Percentiles rank a stretch among this genome's conserved stretches.
These are phyloP conservation scores for Rhynchospora breviuscula DNA, from an alignment of 176 grass and related monocot species.

Conservation along the genomic window DNA sequence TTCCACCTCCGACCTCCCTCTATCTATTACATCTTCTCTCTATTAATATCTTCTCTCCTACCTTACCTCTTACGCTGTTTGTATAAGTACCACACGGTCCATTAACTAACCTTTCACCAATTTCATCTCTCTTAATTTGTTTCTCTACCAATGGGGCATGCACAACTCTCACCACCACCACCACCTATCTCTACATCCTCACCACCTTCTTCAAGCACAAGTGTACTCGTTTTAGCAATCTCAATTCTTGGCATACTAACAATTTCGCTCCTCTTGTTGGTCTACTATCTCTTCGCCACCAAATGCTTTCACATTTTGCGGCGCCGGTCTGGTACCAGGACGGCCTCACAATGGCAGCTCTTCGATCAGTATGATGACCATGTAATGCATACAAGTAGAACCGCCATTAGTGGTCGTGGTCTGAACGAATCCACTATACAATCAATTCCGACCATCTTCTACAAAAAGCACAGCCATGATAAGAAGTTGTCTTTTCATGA, in stretches of 20 bases:
- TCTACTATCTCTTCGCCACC: slow-evolving; percentile 88
- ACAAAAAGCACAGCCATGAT: slow-evolving; percentile 22
- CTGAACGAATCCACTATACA: slow-evolving; percentile 53
- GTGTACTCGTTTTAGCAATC: slow-evolving; percentile 64
- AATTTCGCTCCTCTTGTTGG: slow-evolving; percentile 60
- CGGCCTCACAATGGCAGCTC: neutral
- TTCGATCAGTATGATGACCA: neutral
- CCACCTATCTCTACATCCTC: neutral
- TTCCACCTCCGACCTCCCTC: neutral
- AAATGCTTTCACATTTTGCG: slow-evolving; percentile 47
- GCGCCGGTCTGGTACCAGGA: slow-evolving; percentile 22
- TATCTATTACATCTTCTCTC: neutral
- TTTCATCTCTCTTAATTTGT: neutral
- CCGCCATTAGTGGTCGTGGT: slow-evolving; percentile 11
- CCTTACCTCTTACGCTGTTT: neutral
- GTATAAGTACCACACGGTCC: neutral
- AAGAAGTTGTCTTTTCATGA: slow-evolving; percentile 45
- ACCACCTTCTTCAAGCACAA: slow-evolving; percentile 33
- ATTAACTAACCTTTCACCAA: neutral
- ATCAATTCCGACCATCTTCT: slow-evolving; percentile 60
- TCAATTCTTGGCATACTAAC: slow-evolving; percentile 67
- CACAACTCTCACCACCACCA: neutral
- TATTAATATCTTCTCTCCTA: neutral
- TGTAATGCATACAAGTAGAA: neutral
- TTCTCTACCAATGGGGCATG: neutral